Evolutionary conservation across 1,139 yeast species (phyloP).

Genomic region (Magnusiomyces starmeri): DNA sequence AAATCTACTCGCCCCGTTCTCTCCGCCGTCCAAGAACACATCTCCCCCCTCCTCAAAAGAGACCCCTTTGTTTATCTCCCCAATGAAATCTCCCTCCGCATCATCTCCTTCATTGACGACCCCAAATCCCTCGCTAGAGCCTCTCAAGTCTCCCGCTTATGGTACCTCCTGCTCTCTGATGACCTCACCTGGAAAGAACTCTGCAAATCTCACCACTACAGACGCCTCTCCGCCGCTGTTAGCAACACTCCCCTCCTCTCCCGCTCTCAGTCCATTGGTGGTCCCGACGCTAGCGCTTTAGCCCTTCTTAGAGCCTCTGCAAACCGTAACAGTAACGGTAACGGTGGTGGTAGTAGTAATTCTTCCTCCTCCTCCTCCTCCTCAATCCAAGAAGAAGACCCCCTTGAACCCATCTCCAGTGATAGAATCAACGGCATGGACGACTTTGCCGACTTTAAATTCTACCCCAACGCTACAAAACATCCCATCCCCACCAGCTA

Average conservation of each 20-base stretch:
- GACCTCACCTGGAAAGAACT: slow-evolving; percentile 40
- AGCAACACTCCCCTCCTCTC: slow-evolving; percentile 17
- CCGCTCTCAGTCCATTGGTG: neutral
- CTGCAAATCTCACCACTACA: slow-evolving; percentile 36
- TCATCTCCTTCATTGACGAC: slow-evolving; percentile 71
- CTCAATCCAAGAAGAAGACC: neutral
- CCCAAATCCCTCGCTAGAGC: slow-evolving; percentile 39
- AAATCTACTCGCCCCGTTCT: slow-evolving; percentile 44
- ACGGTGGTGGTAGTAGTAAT: no score
- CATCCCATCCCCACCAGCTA: slow-evolving; percentile 34
- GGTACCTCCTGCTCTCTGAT: slow-evolving; percentile 38
- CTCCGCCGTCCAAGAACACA: slow-evolving; percentile 67
- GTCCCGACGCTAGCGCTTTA: neutral
- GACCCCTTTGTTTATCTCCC: slow-evolving; percentile 86
- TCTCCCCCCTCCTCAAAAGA: slow-evolving; percentile 66
- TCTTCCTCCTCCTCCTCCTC: no score
- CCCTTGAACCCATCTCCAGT: neutral
- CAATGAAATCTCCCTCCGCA: slow-evolving; percentile 72
- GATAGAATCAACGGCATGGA: slow-evolving; percentile 14
- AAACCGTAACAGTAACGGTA: no score
- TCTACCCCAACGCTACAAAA: slow-evolving; percentile 33
- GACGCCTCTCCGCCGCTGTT: slow-evolving; percentile 36
- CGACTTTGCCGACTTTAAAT: slow-evolving; percentile 31
- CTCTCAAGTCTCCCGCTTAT: slow-evolving; percentile 38
- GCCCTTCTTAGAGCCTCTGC: neutral